Evolutionary conservation across 2,329 filamentous ascomycete genomes (phyloP).

Genomic region (Sarocladium oryzae): DNA sequence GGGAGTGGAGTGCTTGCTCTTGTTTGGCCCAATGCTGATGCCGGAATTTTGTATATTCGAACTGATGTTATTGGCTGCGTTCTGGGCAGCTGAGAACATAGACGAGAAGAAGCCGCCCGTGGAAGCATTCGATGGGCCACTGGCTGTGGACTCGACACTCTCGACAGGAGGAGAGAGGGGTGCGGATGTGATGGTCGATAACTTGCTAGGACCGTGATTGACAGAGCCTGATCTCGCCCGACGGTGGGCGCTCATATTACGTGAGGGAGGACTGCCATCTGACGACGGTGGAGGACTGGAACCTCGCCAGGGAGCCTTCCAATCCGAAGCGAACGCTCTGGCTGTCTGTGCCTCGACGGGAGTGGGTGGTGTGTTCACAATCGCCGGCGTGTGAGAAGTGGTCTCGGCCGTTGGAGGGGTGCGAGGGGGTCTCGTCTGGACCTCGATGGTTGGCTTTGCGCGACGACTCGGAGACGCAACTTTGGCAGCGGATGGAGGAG

Average conservation of each 20-base stretch:
- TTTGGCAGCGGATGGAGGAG: conserved; percentile 24
- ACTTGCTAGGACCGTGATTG: conserved; percentile 69
- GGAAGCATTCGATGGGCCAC: conserved; percentile 36
- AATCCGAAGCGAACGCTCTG: conserved; percentile 20
- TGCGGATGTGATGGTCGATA: conserved; percentile 67
- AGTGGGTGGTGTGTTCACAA: conserved; percentile 62
- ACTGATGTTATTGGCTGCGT: conserved; percentile 70
- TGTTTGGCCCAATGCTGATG: conserved; percentile 43
- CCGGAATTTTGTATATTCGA: conserved; percentile 66
- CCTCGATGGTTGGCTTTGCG: conserved; percentile 21
- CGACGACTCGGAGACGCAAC: conserved; percentile 21
- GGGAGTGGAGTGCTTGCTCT: conserved; percentile 22
- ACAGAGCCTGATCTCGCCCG: conserved; percentile 47
- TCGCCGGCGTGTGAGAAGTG: conserved; percentile 37
- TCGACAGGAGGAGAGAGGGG: conserved; percentile 75
- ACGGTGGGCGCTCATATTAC: conserved; percentile 66
- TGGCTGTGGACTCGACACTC: conserved; percentile 45
- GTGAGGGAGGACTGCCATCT: conserved; percentile 56
- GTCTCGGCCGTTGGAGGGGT: conserved; percentile 42
- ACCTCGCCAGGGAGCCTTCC: conserved; percentile 20
- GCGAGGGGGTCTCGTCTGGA: conserved; percentile 31
- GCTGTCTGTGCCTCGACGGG: conserved; percentile 42
- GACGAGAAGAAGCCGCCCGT: conserved; percentile 84
- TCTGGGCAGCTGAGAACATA: conserved; percentile 88
- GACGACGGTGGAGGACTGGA: conserved; percentile 23